Evolutionary conservation across 179 eudicot species (phyloP), one percentile per base, ranked within the genome.

Genomic region (Amaranthus tricolor): DNA sequence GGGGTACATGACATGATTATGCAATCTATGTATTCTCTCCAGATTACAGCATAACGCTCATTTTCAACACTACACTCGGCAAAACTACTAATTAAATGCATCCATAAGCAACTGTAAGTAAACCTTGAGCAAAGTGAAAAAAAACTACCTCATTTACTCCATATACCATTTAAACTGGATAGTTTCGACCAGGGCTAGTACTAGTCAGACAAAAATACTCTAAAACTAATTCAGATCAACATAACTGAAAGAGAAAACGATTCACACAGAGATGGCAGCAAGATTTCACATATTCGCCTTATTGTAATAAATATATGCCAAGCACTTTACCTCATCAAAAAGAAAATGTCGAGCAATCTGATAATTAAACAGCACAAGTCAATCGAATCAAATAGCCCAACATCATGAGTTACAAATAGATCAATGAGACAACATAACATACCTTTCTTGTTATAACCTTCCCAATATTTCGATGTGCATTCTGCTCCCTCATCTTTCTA

Each of bases 371-470:
- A 65, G 68, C 59, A 70, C 53, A 48, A 45, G 53, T 45, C 9
- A 40, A 75, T 7, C 56, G 51, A 72, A 66, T 1, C 3, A 40
- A 17, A 43, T 20, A 68, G 17, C 55, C 47, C 8, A 20, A 45
- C 19, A 60, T 56, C 43, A 72, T 57, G 59, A 21, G 54, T 75
- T 57, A 63, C 17, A 71, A 11, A 71, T 45, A 47, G 4, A 62
- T 17, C 47, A 24, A 52, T 17, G 43, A 31, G 48, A 7, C 50
- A 79, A 51, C 19, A 67, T 6, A 31, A 31, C 65, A 70, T 85
- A 88, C 97, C 92, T 82, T 68, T 58, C 31, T 77, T 20, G 77
- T 2, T 19, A 80, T 52, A 43, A 52, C 70, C 64, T 70, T 73
- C 14, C 51, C 64, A 76, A 72, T 79, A 20, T 62, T 72, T 79